Evolutionary conservation across 495 filamentous ascomycete species (phyloP), one percentile per base, ranked within the genome.

Genomic region (Rhizodiscina lignyota): DNA sequence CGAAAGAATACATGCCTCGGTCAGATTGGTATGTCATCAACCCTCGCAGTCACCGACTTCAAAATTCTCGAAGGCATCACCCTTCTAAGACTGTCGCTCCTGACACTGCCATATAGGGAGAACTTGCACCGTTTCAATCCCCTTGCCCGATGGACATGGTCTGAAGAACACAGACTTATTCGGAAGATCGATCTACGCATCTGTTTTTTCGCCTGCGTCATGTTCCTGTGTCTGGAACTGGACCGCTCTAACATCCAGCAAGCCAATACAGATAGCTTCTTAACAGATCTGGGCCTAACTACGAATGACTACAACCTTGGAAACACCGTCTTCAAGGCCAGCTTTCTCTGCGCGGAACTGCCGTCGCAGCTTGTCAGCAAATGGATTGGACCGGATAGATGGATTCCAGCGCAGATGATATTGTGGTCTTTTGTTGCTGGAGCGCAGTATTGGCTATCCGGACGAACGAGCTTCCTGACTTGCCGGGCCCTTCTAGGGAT

Each of bases 41-140:
- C 17, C 17, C 35, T 26, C 13, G 6, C 21, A 20, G 6, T 20
- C 13, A n/a, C n/a, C n/a, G n/a, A n/a, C n/a, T n/a, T n/a, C n/a
- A n/a, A n/a, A n/a, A n/a, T n/a, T n/a, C n/a, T n/a, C n/a, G n/a
- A n/a, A n/a, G n/a, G n/a, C n/a, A n/a, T n/a, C n/a, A n/a, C n/a
- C 5, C 21, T 8, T 35, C 19, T 3, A 18, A 18, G 30, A 16
- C n/a, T 10, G 13, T 10, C 3, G 18, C 10, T 5, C 17, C 11
- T 23, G 18, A 12, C 18, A 13, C 24, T 13, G 24, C 10, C 30
- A 33, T 10, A 4, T 24, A 45, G 42, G 43, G 66, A 70, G 44
- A 68, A 67, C 37, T 41, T 60, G 15, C 60, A 64, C 38, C 55
- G 58, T 10, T 70, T 70, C 35, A 65, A 72, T 38, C 64, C 66